A percentile compares a stretch with the other conserved stretches of the same genome.
Conservation (phyloP, 257 asterid genomes). For the Solanum sparsipilum region DNA sequence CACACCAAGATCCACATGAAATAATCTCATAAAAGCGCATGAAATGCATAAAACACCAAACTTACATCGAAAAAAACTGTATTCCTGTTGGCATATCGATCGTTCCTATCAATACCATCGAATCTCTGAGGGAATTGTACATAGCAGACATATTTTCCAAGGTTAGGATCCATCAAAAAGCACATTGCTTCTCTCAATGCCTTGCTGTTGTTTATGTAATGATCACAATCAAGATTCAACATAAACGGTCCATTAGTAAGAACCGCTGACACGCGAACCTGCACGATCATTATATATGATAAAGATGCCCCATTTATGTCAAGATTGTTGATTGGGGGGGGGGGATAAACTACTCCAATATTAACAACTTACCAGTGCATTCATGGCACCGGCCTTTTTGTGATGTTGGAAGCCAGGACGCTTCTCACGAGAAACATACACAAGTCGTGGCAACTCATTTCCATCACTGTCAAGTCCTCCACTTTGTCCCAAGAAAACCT, state of each 20-base stretch:
- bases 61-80: slow-evolving; percentile 97
- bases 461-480: slow-evolving; percentile 97
- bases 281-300: slow-evolving; percentile 7
- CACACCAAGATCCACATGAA: neutral
- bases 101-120: slow-evolving; percentile 87
- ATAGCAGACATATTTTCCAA: slow-evolving; percentile 91
- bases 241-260: slow-evolving; percentile 96
- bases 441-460: slow-evolving; percentile 85
- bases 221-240: slow-evolving; percentile 99
- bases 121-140: slow-evolving; percentile 98
- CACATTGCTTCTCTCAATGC: slow-evolving; percentile 98
- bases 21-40: neutral
- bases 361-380: slow-evolving; percentile 71
- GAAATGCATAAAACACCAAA: neutral
- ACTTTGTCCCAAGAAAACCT: slow-evolving; percentile 98
- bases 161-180: slow-evolving; percentile 95
- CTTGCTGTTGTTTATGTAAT: slow-evolving; percentile 94
- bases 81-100: slow-evolving; percentile 95
- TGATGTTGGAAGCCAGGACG: slow-evolving; percentile 97
- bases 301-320: slow-evolving; percentile 8
- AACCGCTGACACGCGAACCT: slow-evolving; percentile 99
- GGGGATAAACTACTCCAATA: neutral
- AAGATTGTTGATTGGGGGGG: neutral
- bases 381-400: slow-evolving; percentile 99
- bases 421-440: slow-evolving; percentile 98